Percentiles rank a stretch among this genome's conserved stretches.
Conservation (phyloP, 805 yeast species). For the Pichia californica region DNA sequence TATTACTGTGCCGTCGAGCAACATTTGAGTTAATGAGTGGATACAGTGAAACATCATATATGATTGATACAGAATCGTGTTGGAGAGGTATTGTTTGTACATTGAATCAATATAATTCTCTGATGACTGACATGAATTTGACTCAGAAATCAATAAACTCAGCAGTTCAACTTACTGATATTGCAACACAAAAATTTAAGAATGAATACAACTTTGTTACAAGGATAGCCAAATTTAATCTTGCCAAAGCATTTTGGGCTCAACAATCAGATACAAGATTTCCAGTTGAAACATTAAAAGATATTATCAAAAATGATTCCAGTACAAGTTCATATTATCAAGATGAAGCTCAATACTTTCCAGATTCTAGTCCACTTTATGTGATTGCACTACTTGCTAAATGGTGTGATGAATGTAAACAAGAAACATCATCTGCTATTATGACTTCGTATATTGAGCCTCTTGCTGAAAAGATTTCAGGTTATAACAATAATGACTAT, state of each 20-base stretch:
- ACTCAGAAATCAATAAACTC: slow-evolving; percentile 48
- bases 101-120: slow-evolving; percentile 35
- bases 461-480: slow-evolving; percentile 25
- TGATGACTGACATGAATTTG: slow-evolving; percentile 33
- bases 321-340: background rate
- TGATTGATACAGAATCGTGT: background rate
- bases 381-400: slow-evolving; percentile 39
- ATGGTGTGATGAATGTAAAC: slow-evolving; percentile 70
- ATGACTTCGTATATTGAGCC: slow-evolving; percentile 51
- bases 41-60: background rate
- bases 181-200: slow-evolving; percentile 25
- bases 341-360: no score
- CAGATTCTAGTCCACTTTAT: slow-evolving; percentile 6
- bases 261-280: slow-evolving; percentile 45
- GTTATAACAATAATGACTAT: slow-evolving; percentile 15
- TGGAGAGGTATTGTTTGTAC: slow-evolving; percentile 31
- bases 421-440: slow-evolving; percentile 56
- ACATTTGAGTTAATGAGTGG: slow-evolving; percentile 27
- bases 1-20: slow-evolving; percentile 37
- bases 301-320: slow-evolving; percentile 19
- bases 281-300: slow-evolving; percentile 50
- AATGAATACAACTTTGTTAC: slow-evolving; percentile 11
- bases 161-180: slow-evolving; percentile 37
- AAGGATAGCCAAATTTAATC: slow-evolving; percentile 35
- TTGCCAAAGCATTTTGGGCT: slow-evolving; percentile 62